A percentile compares a stretch with the other conserved stretches of the same genome.
Evolutionary conservation across 768 basidiomycete species (phyloP).

Genomic region (Tulasnella sp.): DNA sequence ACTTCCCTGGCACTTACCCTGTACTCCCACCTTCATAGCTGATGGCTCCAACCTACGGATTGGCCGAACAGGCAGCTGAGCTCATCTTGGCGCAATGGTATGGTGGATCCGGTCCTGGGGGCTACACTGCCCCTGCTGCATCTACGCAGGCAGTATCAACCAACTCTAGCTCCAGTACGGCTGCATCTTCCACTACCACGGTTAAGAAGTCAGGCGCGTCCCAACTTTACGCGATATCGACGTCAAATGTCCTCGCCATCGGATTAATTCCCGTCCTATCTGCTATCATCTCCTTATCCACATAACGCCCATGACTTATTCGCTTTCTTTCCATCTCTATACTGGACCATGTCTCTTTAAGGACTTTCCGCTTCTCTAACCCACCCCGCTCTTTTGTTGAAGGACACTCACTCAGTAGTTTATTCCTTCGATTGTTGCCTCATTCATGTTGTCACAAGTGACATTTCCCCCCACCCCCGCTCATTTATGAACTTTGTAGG

Average conservation of each 20-base stretch:
- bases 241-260: not conserved
- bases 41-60: constrained; percentile 31
- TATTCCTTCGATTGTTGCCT: too few species aligned
- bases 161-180: not conserved
- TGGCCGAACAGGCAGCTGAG: constrained; percentile 40
- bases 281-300: too few species aligned
- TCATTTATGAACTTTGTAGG: too few species aligned
- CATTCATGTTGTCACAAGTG: too few species aligned
- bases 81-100: constrained; percentile 35
- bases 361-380: too few species aligned
- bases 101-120: constrained; percentile 18
- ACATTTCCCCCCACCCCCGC: too few species aligned
- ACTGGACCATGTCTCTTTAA: too few species aligned
- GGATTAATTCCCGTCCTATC: too few species aligned
- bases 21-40: constrained; percentile 20
- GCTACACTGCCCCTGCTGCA: constrained; percentile 10
- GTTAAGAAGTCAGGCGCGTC: not conserved
- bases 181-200: not conserved
- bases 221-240: not conserved
- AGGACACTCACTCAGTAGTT: too few species aligned
- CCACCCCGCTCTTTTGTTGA: too few species aligned
- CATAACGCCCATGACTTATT: too few species aligned
- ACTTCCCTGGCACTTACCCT: constrained; percentile 22
- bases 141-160: constrained; percentile 12
- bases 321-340: too few species aligned